These are phyloP conservation scores for Scheffersomyces quercinus DNA, from an alignment of 1,139 yeast genomes.

Conservation along the genomic window DNA sequence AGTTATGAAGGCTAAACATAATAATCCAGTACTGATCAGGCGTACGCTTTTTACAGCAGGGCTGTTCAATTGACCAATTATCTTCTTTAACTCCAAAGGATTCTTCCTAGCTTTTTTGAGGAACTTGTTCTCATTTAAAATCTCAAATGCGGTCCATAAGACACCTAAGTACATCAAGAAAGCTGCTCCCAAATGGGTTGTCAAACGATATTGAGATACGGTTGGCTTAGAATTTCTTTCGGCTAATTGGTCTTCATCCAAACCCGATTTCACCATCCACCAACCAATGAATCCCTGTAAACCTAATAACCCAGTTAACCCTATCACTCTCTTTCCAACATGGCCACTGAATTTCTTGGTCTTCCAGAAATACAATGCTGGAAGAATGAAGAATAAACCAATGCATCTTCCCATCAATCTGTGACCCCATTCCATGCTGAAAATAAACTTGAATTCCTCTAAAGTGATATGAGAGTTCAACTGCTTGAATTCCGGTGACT, in stretches of 20 bases:
- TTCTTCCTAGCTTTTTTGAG: slow-evolving; percentile 38
- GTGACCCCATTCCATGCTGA: slow-evolving; percentile 98
- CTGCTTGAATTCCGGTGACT: slow-evolving; percentile 88
- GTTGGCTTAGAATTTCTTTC: slow-evolving; percentile 91
- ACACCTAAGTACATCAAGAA: slow-evolving; percentile 85
- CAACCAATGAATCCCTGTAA: slow-evolving; percentile 96
- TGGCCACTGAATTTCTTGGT: slow-evolving; percentile 66
- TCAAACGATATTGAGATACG: slow-evolving; percentile 91
- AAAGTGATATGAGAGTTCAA: slow-evolving; percentile 87
- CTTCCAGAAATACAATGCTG: slow-evolving; percentile 79
- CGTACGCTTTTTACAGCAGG: slow-evolving; percentile 63
- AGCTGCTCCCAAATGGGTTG: slow-evolving; percentile 94
- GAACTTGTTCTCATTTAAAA: slow-evolving; percentile 75
- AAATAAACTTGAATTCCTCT: slow-evolving; percentile 94
- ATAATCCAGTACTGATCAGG: slow-evolving; percentile 52
- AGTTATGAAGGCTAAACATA: slow-evolving; percentile 74
- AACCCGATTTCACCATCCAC: slow-evolving; percentile 99
- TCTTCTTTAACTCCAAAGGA: slow-evolving; percentile 55
- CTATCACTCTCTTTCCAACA: slow-evolving; percentile 67
- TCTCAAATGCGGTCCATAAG: slow-evolving; percentile 85
- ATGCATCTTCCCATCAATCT: slow-evolving; percentile 89
- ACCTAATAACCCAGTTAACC: slow-evolving; percentile 77
- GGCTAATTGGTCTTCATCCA: slow-evolving; percentile 75
- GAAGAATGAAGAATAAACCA: slow-evolving; percentile 79
- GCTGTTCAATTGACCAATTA: slow-evolving; percentile 50